These are phyloP conservation scores for Citrus maxima DNA, from an alignment of 345 rosid species.

Conservation along the genomic window DNA sequence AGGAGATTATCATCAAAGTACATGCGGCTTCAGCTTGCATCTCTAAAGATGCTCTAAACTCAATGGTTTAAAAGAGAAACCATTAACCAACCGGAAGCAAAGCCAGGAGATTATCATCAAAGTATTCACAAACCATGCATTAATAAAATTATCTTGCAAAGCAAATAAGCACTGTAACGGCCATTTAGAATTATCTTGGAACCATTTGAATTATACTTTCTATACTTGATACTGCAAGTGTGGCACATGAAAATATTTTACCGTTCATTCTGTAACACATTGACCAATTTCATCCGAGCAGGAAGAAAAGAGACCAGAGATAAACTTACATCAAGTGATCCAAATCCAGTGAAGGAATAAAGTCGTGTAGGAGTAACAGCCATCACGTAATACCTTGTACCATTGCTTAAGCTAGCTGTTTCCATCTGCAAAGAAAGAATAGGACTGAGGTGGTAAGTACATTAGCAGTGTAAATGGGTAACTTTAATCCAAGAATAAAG, in stretches of 20 bases:
- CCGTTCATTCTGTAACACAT: not conserved
- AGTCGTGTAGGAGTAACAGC: slow-evolving; percentile 97
- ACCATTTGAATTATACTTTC: not conserved
- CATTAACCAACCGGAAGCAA: not conserved
- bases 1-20: not conserved
- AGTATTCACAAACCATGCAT: not conserved
- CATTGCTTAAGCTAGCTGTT: slow-evolving; percentile 64
- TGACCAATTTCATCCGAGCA: not conserved
- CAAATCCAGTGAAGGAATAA: slow-evolving; percentile 94
- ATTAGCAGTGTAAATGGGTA: not conserved
- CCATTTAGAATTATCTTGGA: not conserved
- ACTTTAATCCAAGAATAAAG: not conserved
- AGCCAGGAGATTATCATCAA: not conserved
- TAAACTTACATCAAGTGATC: slow-evolving; percentile 77
- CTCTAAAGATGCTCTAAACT: not conserved
- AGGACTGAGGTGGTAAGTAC: not conserved
- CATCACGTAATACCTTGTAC: slow-evolving; percentile 96
- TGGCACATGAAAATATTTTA: not conserved
- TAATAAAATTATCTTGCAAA: not conserved
- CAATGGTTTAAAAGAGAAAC: not conserved
- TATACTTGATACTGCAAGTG: not conserved
- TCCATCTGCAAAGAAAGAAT: slow-evolving; percentile 65
- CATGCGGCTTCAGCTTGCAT: not conserved
- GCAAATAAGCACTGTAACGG: not conserved
- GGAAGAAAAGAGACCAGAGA: slow-evolving; percentile 3